Percentiles rank a stretch among this genome's conserved stretches.
Conservation (phyloP, 345 rosid species). For the Ceriops zippeliana region DNA sequence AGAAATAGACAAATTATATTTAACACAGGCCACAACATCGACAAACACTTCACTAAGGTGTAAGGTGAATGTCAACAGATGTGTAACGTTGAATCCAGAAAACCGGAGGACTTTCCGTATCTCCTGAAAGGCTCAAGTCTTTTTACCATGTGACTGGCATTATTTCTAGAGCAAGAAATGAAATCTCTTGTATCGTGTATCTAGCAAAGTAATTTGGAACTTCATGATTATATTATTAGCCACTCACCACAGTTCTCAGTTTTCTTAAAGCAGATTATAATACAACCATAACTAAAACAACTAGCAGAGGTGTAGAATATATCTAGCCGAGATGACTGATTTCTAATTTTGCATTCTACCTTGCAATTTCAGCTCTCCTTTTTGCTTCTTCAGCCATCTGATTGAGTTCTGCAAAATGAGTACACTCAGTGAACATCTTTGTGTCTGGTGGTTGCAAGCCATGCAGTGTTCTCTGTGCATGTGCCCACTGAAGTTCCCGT, state of each 20-base stretch:
- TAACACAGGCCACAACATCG: background rate
- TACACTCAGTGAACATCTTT: conserved; percentile 80
- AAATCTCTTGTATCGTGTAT: no score
- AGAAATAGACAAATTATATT: background rate
- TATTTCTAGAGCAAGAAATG: background rate
- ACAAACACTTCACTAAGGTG: background rate
- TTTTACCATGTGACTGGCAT: background rate
- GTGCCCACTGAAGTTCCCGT: conserved; percentile 99
- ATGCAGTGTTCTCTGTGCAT: conserved; percentile 94
- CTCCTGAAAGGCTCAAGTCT: background rate
- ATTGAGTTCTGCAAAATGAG: conserved; percentile 81
- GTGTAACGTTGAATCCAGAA: background rate
- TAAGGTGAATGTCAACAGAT: background rate
- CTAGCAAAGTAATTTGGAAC: no score
- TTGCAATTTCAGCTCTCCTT: conserved; percentile 96
- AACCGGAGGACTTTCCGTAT: background rate
- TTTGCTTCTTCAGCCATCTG: conserved; percentile 98
- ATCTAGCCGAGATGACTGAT: background rate
- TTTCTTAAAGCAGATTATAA: background rate
- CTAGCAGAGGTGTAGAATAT: background rate
- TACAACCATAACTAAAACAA: background rate
- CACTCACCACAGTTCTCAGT: background rate
- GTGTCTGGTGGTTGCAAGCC: conserved; percentile 93
- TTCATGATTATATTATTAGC: no score
- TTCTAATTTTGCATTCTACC: conserved; percentile 35